Base-by-base conservation (phyloP, 2,329 filamentous ascomycete genomes). In the Stromatinia cepivora region DNA sequence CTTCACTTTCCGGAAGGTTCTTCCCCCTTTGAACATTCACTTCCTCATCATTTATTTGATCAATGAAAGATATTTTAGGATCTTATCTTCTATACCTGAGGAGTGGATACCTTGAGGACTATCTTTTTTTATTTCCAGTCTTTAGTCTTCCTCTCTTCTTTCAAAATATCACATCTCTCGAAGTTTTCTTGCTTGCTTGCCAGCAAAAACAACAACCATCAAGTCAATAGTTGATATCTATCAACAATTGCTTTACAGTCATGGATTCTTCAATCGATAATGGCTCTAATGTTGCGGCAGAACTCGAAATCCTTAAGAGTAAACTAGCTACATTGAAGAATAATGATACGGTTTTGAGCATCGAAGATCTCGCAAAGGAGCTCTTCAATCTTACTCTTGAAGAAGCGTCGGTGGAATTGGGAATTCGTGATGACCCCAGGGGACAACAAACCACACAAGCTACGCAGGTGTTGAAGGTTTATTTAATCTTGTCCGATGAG, bases 391-490 rank as follows among this genome's bases (percentile, higher is more conserved):
- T 45, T 11, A 20, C 58, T 6, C 48, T 68, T 4, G 57, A 68
- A 31, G 45, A 39, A 3, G 25, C n/a, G 10, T 39, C 57, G 3
- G 46, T 20, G 5, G 13, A 36, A 20, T 25, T 68, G 46, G 25
- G 20, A 22, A 46, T 69, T 39, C 67, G 62, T 28, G 67, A 69
- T 46, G 61, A 66, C 20, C 52, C 67, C 0, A 48, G n/a, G n/a
- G 61, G 36, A 25, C 52, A 58, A 36, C 17, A 56, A 36, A 13
- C 66, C 5, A 69, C 67, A 9, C 34, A 36, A 3, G 58, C 72
- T 20, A 68, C 65, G 3, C 68, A 69, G 48, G 46, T 71, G 22
- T 59, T 75, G 46, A 72, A 72, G 53, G 57, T 72, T 15, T 74
- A 71, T 59, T 67, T 74, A 8, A 46, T 75, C 15, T 50, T 71